Percentiles rank a stretch among this genome's conserved stretches.
phyloP scores from a whole-genome alignment of 345 rosid genomes.

The Rhizophora apiculata region DNA sequence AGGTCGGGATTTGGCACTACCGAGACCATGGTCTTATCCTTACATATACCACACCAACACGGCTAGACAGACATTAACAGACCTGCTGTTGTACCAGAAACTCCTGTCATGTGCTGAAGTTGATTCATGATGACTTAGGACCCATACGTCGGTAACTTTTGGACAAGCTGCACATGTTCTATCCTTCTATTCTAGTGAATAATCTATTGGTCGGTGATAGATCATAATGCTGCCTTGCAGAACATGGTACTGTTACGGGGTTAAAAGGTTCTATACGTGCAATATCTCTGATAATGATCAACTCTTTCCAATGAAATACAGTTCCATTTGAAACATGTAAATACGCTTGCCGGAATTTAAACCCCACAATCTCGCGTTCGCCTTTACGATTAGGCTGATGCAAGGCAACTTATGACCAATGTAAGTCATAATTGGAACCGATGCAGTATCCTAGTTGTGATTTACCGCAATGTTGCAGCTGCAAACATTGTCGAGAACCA shows the following conservation, averaged over 20 bases:
- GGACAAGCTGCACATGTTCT: background rate
- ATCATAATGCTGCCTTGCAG: background rate
- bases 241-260: background rate
- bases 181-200: constrained; percentile 12
- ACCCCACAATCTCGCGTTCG: too few species aligned
- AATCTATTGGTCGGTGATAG: background rate
- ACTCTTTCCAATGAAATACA: too few species aligned
- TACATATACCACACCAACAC: background rate
- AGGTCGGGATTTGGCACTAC: background rate
- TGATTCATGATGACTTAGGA: background rate
- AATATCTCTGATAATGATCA: too few species aligned
- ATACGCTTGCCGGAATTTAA: too few species aligned
- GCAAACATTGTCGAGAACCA: too few species aligned
- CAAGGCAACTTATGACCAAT: too few species aligned
- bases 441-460: too few species aligned
- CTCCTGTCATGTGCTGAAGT: background rate
- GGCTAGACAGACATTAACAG: background rate
- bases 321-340: too few species aligned
- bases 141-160: background rate
- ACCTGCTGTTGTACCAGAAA: background rate
- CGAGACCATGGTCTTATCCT: background rate
- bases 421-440: too few species aligned
- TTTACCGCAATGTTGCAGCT: too few species aligned
- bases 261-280: too few species aligned
- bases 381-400: too few species aligned